Conservation (phyloP, 331 rosid species). For the Pyrus hybrid region DNA sequence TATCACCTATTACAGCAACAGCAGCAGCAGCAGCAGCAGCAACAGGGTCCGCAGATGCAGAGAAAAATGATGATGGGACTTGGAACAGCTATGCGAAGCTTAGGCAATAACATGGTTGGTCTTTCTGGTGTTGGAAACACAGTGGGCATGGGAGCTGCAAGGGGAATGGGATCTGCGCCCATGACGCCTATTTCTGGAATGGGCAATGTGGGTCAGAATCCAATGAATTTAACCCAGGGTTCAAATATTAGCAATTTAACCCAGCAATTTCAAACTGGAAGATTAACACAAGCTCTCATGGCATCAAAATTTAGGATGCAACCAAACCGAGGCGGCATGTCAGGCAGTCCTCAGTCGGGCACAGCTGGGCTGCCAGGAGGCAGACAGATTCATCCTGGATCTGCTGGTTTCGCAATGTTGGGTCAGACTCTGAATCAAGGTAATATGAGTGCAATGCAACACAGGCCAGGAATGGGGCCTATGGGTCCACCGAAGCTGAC, state of each 20-base stretch:
- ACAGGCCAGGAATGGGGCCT: slow-evolving; percentile 35
- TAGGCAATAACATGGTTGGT: slow-evolving; percentile 69
- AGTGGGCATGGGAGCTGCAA: slow-evolving; percentile 60
- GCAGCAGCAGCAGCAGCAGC: slow-evolving; percentile 47
- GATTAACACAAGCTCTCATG: slow-evolving; percentile 27
- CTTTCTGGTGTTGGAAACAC: slow-evolving; percentile 59
- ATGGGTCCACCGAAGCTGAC: slow-evolving; percentile 87
- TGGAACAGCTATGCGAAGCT: slow-evolving; percentile 49
- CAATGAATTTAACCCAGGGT: slow-evolving; percentile 51
- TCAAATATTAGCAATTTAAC: slow-evolving; percentile 40
- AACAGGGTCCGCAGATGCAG: slow-evolving; percentile 60
- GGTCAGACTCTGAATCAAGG: slow-evolving; percentile 50
- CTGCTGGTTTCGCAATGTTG: slow-evolving; percentile 61
- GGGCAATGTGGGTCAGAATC: slow-evolving; percentile 71
- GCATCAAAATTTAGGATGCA: slow-evolving; percentile 38
- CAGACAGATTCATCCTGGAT: slow-evolving; percentile 60
- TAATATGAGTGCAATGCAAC: slow-evolving; percentile 56
- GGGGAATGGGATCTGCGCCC: slow-evolving; percentile 79
- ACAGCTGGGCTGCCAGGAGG: slow-evolving; percentile 60
- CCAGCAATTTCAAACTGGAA: slow-evolving; percentile 59
- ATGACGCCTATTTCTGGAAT: slow-evolving; percentile 67
- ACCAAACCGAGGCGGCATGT: slow-evolving; percentile 44
- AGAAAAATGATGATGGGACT: slow-evolving; percentile 87
- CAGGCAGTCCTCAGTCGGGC: slow-evolving; percentile 56
- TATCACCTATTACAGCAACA: slow-evolving; percentile 28